Conservation (phyloP, 2,329 filamentous ascomycete species). For the Colletotrichum chlorophyti region DNA sequence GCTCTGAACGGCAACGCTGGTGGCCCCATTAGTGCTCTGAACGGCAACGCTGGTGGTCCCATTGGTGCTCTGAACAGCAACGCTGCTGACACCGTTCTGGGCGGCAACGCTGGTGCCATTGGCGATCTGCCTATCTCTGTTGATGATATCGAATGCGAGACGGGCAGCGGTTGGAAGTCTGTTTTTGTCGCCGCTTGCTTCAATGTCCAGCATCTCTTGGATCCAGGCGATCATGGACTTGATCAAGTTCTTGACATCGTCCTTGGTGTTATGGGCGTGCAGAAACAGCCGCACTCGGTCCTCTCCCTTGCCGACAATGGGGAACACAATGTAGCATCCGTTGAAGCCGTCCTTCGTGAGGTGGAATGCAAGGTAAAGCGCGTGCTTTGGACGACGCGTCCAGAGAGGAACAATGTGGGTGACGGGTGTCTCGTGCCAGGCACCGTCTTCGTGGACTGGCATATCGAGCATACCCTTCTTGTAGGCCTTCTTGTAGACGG, state of each 20-base stretch:
- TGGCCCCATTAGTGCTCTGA: no score
- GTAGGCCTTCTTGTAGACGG: slow-evolving; percentile 32
- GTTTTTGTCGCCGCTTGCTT: not conserved
- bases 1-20: no score
- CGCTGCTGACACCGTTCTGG: no score
- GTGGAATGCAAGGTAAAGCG: slow-evolving; percentile 35
- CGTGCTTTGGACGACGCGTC: slow-evolving; percentile 35
- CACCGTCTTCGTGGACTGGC: slow-evolving; percentile 36
- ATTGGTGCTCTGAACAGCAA: no score
- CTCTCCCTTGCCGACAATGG: slow-evolving; percentile 46
- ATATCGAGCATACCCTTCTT: slow-evolving; percentile 36
- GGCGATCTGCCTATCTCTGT: no score
- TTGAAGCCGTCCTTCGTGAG: slow-evolving; percentile 31
- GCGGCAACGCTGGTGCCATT: no score
- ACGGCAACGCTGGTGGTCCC: no score
- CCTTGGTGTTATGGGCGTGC: slow-evolving; percentile 47
- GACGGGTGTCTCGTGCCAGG: slow-evolving; percentile 32
- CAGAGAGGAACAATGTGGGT: slow-evolving; percentile 39
- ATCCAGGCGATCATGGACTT: slow-evolving; percentile 18
- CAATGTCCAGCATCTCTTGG: slow-evolving; percentile 25
- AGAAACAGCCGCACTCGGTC: slow-evolving; percentile 47
- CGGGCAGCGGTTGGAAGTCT: not conserved
- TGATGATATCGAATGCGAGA: no score
- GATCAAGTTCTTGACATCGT: slow-evolving; percentile 36
- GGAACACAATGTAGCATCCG: slow-evolving; percentile 42